These are phyloP conservation scores for Penicillium oxalicum DNA, from an alignment of 2,329 filamentous ascomycete species.

Conservation along the genomic window DNA sequence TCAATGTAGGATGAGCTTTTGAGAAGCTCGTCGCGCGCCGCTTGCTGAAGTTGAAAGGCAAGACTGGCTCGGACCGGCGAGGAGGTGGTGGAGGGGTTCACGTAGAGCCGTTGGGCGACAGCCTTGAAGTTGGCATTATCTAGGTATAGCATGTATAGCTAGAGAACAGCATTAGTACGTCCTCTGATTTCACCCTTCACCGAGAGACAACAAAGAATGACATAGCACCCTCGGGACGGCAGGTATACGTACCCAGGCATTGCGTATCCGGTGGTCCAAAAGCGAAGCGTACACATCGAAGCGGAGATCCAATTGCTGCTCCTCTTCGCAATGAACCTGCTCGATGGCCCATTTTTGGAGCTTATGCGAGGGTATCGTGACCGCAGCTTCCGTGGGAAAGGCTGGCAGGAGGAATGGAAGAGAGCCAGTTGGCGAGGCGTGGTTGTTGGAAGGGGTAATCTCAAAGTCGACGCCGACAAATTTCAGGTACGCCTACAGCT, in stretches of 20 bases:
- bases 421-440: conserved; percentile 83
- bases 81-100: conserved; percentile 56
- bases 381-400: conserved; percentile 34
- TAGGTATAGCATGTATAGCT: conserved; percentile 79
- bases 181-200: too few species aligned
- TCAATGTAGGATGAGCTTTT: conserved; percentile 54
- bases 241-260: conserved; percentile 63
- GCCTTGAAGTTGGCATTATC: conserved; percentile 57
- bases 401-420: conserved; percentile 76
- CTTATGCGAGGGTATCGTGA: conserved; percentile 57
- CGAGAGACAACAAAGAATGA: too few species aligned
- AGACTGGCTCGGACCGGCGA: conserved; percentile 58
- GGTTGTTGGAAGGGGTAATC: conserved; percentile 72
- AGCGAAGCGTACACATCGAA: conserved; percentile 74
- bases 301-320: conserved; percentile 50
- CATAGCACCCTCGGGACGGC: conserved; percentile 9
- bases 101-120: conserved; percentile 67
- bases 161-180: not conserved
- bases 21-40: conserved; percentile 68
- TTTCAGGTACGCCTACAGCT: conserved; percentile 69
- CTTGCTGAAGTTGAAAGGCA: conserved; percentile 60
- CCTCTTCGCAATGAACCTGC: conserved; percentile 40
- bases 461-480: conserved; percentile 65
- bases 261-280: conserved; percentile 69
- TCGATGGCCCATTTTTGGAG: conserved; percentile 63